Percentiles rank a stretch among this genome's conserved stretches.
These are phyloP conservation scores for Craspedostauros australis DNA, from an alignment of 108 stramenopile species.

Conservation along the genomic window DNA sequence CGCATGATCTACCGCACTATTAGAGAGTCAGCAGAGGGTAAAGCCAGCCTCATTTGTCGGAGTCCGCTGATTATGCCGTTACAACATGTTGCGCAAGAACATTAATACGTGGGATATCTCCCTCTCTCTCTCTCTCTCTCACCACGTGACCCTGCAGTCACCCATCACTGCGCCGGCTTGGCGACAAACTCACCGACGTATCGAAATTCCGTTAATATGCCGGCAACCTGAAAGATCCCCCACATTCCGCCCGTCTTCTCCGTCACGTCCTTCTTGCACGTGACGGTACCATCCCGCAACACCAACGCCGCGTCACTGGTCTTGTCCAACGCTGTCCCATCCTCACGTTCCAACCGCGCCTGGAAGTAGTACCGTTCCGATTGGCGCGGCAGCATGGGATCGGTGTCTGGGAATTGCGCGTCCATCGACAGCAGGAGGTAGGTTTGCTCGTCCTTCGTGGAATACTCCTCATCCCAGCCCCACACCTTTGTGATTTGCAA, in stretches of 20 bases:
- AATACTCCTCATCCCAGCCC: constrained; percentile 64
- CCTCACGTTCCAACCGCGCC: constrained; percentile 24
- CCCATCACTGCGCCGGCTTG: constrained; percentile 7
- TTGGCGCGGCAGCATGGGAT: constrained; percentile 5
- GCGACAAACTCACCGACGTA: constrained; percentile 33
- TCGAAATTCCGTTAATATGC: constrained; percentile 47
- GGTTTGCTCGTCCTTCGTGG: constrained; percentile 32
- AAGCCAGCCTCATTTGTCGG: too few species aligned
- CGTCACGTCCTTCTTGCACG: constrained; percentile 48
- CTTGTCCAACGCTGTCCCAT: not conserved
- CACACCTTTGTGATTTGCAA: constrained; percentile 41
- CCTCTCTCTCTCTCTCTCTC: too few species aligned
- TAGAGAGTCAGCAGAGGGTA: too few species aligned
- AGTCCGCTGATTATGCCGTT: too few species aligned
- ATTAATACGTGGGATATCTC: too few species aligned
- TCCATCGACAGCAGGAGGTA: constrained; percentile 60
- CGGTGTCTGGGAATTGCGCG: constrained; percentile 24
- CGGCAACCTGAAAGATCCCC: constrained; percentile 46
- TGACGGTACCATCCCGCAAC: constrained; percentile 51
- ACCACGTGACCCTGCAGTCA: too few species aligned
- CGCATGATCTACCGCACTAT: too few species aligned
- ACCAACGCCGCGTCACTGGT: not conserved
- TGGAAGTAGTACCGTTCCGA: constrained; percentile 51
- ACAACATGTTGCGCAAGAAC: too few species aligned
- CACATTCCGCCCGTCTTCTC: constrained; percentile 33